phyloP scores from a whole-genome alignment of 2,329 filamentous ascomycete species.

The Ceratocystis destructans region DNA sequence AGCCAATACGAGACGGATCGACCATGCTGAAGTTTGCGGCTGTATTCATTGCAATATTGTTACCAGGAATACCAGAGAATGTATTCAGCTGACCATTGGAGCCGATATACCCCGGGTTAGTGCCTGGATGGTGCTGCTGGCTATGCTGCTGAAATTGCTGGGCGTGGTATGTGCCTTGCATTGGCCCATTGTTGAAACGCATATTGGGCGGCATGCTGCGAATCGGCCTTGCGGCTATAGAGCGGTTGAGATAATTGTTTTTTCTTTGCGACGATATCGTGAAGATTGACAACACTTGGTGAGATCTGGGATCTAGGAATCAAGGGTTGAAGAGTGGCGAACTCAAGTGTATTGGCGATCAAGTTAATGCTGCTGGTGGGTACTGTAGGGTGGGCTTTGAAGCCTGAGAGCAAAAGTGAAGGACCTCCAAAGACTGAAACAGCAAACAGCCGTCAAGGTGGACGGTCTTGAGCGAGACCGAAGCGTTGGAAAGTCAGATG shows the following conservation, averaged over 20 bases:
- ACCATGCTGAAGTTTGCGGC: slow-evolving; percentile 34
- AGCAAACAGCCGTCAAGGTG: not conserved
- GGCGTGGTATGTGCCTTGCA: slow-evolving; percentile 31
- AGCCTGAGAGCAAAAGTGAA: not conserved
- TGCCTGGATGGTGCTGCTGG: slow-evolving; percentile 38
- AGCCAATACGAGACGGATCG: slow-evolving; percentile 19
- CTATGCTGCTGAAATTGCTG: slow-evolving; percentile 38
- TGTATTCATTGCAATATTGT: slow-evolving; percentile 43
- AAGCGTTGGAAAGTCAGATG: not conserved
- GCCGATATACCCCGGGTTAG: slow-evolving; percentile 58
- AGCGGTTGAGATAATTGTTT: not conserved
- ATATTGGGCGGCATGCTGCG: slow-evolving; percentile 18
- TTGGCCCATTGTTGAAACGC: slow-evolving; percentile 36
- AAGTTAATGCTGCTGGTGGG: not conserved
- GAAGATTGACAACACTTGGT: slow-evolving; percentile 1
- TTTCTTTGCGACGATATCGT: slow-evolving; percentile 9
- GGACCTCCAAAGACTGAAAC: not conserved
- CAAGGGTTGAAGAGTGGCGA: not conserved
- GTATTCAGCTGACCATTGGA: slow-evolving; percentile 54
- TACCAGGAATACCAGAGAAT: slow-evolving; percentile 44
- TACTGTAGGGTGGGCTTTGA: not conserved
- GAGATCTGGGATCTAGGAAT: slow-evolving; percentile 1
- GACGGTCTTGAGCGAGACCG: not conserved
- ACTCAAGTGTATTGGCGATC: not conserved
- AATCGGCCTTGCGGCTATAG: slow-evolving; percentile 11